Evolutionary conservation across 352 stramenopile species (phyloP), one percentile per base, ranked within the genome.

Genomic region (Synura sp.): DNA sequence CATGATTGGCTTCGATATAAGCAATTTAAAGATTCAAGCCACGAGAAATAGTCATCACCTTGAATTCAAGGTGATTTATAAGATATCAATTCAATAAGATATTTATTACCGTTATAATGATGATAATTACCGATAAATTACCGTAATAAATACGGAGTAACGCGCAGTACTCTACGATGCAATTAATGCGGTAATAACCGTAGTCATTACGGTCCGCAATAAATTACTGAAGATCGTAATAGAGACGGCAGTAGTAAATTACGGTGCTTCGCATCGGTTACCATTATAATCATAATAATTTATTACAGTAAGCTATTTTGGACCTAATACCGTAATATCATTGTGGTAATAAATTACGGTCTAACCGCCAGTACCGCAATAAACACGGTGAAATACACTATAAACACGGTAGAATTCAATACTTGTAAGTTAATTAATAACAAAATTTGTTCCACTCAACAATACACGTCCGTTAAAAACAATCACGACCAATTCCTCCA

Each of bases 291-390:
- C n/a, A n/a, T n/a, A n/a, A n/a, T n/a, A n/a, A n/a, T n/a, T n/a
- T n/a, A n/a, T n/a, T n/a, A n/a, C n/a, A n/a, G n/a, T n/a, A n/a
- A n/a, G n/a, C n/a, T n/a, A n/a, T n/a, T n/a, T n/a, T n/a, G n/a
- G n/a, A n/a, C n/a, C n/a, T n/a, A n/a, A n/a, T n/a, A n/a, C n/a
- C n/a, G n/a, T n/a, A n/a, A n/a, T n/a, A n/a, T n/a, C n/a, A n/a
- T n/a, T n/a, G 53, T 67, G 53, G 27, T 67, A 67, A 67, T 67
- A 67, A 67, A 67, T 67, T 67, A 67, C 53, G 53, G n/a, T n/a
- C 27, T 67, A 12, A 67, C 12, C 12, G 12, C 53, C 27, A 67
- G 53, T 67, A 67, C 53, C 53, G 53, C 53, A 67, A 67, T 22
- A 27, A 67, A 67, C 27, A 67, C 53, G 53, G n/a, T n/a, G n/a